phyloP scores from a whole-genome alignment of 441 rosid genomes.

The Populus trichocarpa region DNA sequence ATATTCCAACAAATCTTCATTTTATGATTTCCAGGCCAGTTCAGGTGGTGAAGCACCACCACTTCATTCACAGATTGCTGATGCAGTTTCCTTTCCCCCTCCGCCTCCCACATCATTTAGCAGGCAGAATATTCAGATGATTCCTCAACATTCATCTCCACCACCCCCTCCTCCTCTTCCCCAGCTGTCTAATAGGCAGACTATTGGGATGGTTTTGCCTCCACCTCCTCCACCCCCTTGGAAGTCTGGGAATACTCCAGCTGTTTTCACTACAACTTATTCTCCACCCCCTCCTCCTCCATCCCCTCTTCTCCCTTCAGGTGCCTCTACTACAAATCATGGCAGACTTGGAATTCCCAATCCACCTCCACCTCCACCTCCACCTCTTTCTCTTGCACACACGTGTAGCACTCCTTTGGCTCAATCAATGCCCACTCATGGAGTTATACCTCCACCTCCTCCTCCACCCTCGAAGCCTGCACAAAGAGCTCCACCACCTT shows the following conservation, averaged over 20 bases:
- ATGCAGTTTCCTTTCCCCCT: neutral
- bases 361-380: conserved; percentile 13
- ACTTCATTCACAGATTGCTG: too few relatives aligned
- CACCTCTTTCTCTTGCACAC: conserved; percentile 14
- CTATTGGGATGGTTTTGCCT: conserved; percentile 22
- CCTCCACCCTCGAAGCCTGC: conserved; percentile 4
- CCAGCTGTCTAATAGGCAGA: conserved; percentile 27
- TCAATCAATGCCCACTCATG: conserved; percentile 1
- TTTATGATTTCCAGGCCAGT: neutral
- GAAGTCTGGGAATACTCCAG: conserved; percentile 36
- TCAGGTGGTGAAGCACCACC: conserved; percentile 4
- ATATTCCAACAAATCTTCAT: conserved; percentile 4
- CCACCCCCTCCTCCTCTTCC: conserved; percentile 12
- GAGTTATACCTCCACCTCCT: conserved; percentile 27
- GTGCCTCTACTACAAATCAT: conserved; percentile 16
- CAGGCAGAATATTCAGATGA: conserved; percentile 14
- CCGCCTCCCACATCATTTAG: conserved; percentile 14
- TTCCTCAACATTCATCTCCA: conserved; percentile 7
- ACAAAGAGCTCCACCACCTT: neutral
- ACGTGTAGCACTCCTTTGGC: conserved; percentile 8
- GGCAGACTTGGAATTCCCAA: conserved; percentile 10
- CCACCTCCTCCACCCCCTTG: conserved; percentile 40
- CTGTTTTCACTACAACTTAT: conserved; percentile 20
- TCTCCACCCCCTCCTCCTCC: conserved; percentile 17
- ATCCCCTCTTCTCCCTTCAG: neutral